Percentiles rank a stretch among this genome's conserved stretches.
phyloP scores from a whole-genome alignment of 2,329 filamentous ascomycete genomes.

The Leptosphaerulina australis region DNA sequence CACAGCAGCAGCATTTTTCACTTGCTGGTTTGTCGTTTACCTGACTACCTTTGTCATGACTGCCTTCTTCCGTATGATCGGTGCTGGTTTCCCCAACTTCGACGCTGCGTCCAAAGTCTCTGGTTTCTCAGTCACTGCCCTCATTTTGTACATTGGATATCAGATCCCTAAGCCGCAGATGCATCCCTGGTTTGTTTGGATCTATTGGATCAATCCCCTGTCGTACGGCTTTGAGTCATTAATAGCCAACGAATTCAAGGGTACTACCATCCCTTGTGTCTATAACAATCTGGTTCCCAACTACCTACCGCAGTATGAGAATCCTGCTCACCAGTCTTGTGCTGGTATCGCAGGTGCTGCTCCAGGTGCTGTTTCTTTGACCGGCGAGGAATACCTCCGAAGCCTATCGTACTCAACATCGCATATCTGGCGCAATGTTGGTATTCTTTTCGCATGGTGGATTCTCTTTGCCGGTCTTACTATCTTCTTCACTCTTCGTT shows the following conservation, averaged over 20 bases:
- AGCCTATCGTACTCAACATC: slow-evolving; percentile 53
- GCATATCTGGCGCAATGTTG: slow-evolving; percentile 49
- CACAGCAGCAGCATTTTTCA: slow-evolving; percentile 77
- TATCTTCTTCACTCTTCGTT: slow-evolving; percentile 62
- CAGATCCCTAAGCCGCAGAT: slow-evolving; percentile 55
- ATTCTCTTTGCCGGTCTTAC: slow-evolving; percentile 59
- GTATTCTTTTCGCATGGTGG: slow-evolving; percentile 54
- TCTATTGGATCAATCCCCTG: slow-evolving; percentile 76
- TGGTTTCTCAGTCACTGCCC: slow-evolving; percentile 61
- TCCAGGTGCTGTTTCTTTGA: slow-evolving; percentile 57
- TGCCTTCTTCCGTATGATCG: slow-evolving; percentile 80
- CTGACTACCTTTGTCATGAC: slow-evolving; percentile 75
- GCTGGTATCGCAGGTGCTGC: slow-evolving; percentile 64
- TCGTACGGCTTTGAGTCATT: slow-evolving; percentile 79
- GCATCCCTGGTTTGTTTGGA: slow-evolving; percentile 60
- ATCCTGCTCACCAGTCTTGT: slow-evolving; percentile 57
- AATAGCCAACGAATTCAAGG: slow-evolving; percentile 70
- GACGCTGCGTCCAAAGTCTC: slow-evolving; percentile 63
- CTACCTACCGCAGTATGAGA: slow-evolving; percentile 55
- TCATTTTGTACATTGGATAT: slow-evolving; percentile 69
- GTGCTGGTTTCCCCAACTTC: slow-evolving; percentile 67
- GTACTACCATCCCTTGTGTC: slow-evolving; percentile 55
- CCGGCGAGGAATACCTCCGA: slow-evolving; percentile 64
- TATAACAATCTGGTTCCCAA: slow-evolving; percentile 58
- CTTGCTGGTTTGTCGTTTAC: slow-evolving; percentile 76